Base-by-base conservation (phyloP, 129 eudicot genomes). In the Dittrichia graveolens region DNA sequence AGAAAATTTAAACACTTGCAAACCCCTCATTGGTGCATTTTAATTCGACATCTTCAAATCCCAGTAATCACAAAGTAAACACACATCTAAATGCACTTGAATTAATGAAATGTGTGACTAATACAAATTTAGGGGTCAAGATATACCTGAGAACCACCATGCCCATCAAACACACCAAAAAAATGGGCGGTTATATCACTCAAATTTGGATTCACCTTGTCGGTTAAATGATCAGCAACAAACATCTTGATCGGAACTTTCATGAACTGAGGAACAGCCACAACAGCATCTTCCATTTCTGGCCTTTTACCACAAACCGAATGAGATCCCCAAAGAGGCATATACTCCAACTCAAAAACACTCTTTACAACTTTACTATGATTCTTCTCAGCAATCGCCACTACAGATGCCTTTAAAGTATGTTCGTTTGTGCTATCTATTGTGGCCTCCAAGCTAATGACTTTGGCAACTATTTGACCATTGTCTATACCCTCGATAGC, bases 201-300 rank as follows among this genome's bases (percentile, higher is more conserved):
- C 67, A 90, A 78, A 66, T 66, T 88, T 55, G 80, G 89, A 75
- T 81, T 90, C 68, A 86, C 67, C 38, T 77, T 88, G 54, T 81
- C 85, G n/a, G 78, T 59, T 3, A 68, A 63, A 60, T 64, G 83
- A 50, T 85, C 92, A 16, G 79, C 84, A 56, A 84, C 75, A 68
- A 94, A 77, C 97, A 94, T 79, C 78, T 88, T 88, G 53, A 84
- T 80, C 3, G 99, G 97, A 52, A 94, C 82, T 64, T 81, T 85
- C 85, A 79, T 76, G 62, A 88, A 90, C 47, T 85, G 81, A 8
- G 99, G 99, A 55, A 77, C 89, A 75, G 79, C 83, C 43, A 75
- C 65, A 45, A 90, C 78, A 43, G 96, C 86, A 79, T 94, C 99
- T 81, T 94, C 99, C 99, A 94, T 94, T 80, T 94, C 99, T 13